Conservation (phyloP, 1,284 basidiomycete genomes). For the Athelia sp. region DNA sequence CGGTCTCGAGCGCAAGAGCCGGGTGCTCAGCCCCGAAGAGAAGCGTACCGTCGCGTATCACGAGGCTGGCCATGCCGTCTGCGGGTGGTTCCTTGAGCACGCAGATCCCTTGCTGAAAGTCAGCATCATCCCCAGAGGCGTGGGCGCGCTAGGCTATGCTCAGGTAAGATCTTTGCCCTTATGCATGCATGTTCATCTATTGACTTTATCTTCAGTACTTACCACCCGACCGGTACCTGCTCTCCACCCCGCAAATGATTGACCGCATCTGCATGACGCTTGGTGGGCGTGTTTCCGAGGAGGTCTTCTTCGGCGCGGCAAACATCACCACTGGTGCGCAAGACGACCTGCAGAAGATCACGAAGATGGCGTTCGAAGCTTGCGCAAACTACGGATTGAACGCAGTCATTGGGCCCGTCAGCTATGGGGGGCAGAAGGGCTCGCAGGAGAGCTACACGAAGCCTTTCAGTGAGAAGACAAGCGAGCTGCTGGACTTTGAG, state of each 20-base stretch:
- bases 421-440: conserved; percentile 84
- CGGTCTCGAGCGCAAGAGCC: conserved; percentile 92
- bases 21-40: conserved; percentile 91
- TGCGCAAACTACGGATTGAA: conserved; percentile 98
- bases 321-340: conserved; percentile 98
- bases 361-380: conserved; percentile 95
- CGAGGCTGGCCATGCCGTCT: conserved; percentile 97
- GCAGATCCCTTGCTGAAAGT: conserved; percentile 97
- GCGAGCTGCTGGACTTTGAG: conserved; percentile 86
- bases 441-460: conserved; percentile 91
- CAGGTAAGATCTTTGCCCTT: conserved; percentile 48
- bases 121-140: conserved; percentile 96
- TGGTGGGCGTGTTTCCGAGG: conserved; percentile 97
- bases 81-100: conserved; percentile 97
- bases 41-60: conserved; percentile 99
- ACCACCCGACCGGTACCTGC: conserved; percentile 93
- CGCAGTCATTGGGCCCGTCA: conserved; percentile 89
- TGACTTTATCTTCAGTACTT: conserved; percentile 60
- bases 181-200: conserved; percentile 4
- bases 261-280: conserved; percentile 99
- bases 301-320: conserved; percentile 93
- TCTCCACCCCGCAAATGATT: conserved; percentile 90
- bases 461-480: conserved; percentile 97
- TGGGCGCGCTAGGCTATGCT: conserved; percentile 95
- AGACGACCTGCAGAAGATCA: conserved; percentile 97